These are phyloP conservation scores for Prunus salicina DNA, from an alignment of 306 rosid species.

Conservation along the genomic window DNA sequence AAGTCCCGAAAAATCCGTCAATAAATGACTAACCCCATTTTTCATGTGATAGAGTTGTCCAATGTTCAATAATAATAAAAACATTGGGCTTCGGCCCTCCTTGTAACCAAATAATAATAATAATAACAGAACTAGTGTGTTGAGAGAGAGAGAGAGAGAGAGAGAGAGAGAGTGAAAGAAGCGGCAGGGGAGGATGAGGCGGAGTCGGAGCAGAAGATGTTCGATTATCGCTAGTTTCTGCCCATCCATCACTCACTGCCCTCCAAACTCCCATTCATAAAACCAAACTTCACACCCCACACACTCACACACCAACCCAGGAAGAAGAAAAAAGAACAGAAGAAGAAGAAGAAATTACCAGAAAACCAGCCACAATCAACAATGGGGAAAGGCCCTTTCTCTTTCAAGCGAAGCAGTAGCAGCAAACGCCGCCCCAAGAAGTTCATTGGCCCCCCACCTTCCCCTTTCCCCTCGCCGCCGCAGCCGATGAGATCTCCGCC, in stretches of 20 bases:
- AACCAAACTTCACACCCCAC: not conserved
- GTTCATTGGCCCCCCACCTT: slow-evolving; percentile 5
- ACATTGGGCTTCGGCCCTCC: no score
- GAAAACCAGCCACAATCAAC: not conserved
- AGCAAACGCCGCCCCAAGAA: slow-evolving; percentile 65
- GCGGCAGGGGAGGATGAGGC: not conserved
- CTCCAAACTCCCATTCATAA: not conserved
- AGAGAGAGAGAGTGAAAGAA: not conserved
- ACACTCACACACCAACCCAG: not conserved
- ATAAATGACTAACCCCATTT: no score
- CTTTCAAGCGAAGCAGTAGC: slow-evolving; percentile 56
- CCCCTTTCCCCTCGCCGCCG: slow-evolving; percentile 17
- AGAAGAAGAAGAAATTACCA: not conserved
- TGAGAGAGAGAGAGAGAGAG: not conserved
- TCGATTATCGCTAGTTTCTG: not conserved
- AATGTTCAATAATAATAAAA: no score
- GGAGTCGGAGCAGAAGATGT: not conserved
- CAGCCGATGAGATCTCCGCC: slow-evolving; percentile 13
- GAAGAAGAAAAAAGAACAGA: slow-evolving; percentile 4
- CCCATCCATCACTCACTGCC: not conserved
- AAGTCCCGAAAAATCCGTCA: no score
- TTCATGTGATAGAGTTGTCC: no score
- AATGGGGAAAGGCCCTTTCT: slow-evolving; percentile 65
- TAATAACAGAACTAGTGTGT: not conserved
- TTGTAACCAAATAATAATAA: no score